Conservation (phyloP, 768 basidiomycete species). For the Lenzites betulinus region DNA sequence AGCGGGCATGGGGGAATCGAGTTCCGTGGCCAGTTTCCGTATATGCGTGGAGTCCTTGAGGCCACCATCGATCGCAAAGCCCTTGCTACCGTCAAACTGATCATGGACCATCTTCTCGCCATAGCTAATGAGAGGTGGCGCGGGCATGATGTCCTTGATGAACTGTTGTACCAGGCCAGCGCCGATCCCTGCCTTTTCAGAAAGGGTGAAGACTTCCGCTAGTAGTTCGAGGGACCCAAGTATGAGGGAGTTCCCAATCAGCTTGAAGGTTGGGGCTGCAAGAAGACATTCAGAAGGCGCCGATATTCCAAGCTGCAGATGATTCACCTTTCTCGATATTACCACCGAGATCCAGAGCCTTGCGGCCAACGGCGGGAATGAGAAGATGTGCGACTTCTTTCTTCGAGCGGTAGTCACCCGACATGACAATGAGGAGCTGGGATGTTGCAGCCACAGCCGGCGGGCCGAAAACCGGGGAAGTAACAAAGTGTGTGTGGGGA, state of each 20-base stretch:
- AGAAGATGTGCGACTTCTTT: slow-evolving; percentile 77
- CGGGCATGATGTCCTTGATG: slow-evolving; percentile 51
- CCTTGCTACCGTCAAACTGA: slow-evolving; percentile 70
- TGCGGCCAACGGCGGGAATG: slow-evolving; percentile 76
- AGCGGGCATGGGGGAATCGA: slow-evolving; percentile 69
- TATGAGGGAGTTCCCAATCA: slow-evolving; percentile 80
- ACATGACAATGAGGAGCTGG: slow-evolving; percentile 72
- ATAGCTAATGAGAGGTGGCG: slow-evolving; percentile 47
- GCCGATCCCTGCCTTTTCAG: slow-evolving; percentile 81
- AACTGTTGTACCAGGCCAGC: slow-evolving; percentile 55
- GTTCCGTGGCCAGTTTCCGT: slow-evolving; percentile 63
- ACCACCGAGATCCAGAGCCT: slow-evolving; percentile 78
- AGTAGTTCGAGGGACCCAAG: slow-evolving; percentile 78
- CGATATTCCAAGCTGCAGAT: neutral
- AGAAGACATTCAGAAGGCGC: neutral
- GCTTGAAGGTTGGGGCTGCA: slow-evolving; percentile 68
- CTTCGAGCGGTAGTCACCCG: slow-evolving; percentile 81
- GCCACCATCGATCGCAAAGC: slow-evolving; percentile 84
- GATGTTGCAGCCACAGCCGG: slow-evolving; percentile 66
- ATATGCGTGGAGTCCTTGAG: slow-evolving; percentile 86
- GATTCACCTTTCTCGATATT: slow-evolving; percentile 77
- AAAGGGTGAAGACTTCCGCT: slow-evolving; percentile 81
- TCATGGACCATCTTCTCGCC: slow-evolving; percentile 71
- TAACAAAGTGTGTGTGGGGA: slow-evolving; percentile 64
- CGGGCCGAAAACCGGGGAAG: slow-evolving; percentile 77